phyloP scores from a whole-genome alignment of 768 basidiomycete genomes.

The Candolleomyces eurysporus region DNA sequence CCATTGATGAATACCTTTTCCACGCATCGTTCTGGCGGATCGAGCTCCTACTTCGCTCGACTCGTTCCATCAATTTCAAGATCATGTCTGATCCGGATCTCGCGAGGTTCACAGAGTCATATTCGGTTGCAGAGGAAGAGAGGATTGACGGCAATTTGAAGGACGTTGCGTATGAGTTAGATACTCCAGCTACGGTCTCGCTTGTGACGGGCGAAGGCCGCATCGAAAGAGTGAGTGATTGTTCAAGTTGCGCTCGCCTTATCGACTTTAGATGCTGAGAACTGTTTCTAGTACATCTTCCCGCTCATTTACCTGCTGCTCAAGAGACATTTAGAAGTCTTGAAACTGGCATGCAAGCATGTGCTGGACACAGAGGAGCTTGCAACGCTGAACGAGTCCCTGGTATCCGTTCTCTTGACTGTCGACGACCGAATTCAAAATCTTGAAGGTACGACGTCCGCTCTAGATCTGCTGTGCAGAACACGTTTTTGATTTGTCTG shows the following conservation, averaged over 20 bases:
- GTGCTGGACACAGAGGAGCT: constrained; percentile 32
- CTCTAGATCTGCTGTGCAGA: not conserved
- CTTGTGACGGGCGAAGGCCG: constrained; percentile 33
- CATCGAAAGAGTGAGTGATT: constrained; percentile 30
- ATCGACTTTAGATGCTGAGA: not conserved
- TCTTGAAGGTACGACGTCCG: constrained; percentile 26
- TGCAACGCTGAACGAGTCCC: constrained; percentile 24
- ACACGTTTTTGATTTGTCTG: not conserved
- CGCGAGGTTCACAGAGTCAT: constrained; percentile 24
- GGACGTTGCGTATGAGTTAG: constrained; percentile 32
- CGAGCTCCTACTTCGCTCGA: constrained; percentile 32
- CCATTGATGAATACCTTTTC: constrained; percentile 33
- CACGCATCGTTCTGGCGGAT: constrained; percentile 31
- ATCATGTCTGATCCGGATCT: constrained; percentile 27
- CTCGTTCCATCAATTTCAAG: constrained; percentile 25
- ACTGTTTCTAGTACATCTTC: constrained; percentile 27
- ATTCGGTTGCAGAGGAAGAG: constrained; percentile 26
- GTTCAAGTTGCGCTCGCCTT: not conserved
- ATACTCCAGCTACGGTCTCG: constrained; percentile 30
- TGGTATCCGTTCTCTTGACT: constrained; percentile 27
- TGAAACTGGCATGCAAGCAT: constrained; percentile 32
- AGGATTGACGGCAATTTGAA: constrained; percentile 25
- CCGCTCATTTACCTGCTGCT: constrained; percentile 35
- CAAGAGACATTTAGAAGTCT: constrained; percentile 29
- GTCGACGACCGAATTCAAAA: constrained; percentile 31